Evolutionary conservation across 2,329 filamentous ascomycete species (phyloP).

Genomic region (Ophiostoma tasmaniense): DNA sequence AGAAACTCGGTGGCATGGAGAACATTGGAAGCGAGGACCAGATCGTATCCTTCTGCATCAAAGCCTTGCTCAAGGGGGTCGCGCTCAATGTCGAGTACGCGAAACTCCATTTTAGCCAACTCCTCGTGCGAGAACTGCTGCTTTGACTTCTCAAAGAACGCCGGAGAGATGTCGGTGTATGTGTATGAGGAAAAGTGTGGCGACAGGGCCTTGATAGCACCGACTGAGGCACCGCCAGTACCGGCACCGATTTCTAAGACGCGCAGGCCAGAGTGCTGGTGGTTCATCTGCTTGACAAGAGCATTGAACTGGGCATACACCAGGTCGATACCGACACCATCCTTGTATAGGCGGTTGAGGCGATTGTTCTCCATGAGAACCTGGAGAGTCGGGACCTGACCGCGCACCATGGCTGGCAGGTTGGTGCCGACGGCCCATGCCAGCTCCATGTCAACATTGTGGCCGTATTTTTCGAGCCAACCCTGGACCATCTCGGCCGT

Average conservation of each 20-base stretch:
- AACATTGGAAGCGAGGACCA: slow-evolving; percentile 33
- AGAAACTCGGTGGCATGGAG: slow-evolving; percentile 30
- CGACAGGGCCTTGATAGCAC: slow-evolving; percentile 19
- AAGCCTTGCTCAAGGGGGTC: slow-evolving; percentile 30
- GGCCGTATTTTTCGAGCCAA: slow-evolving; percentile 5
- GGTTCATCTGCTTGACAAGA: slow-evolving; percentile 16
- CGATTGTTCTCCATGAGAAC: slow-evolving; percentile 28
- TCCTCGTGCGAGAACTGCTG: slow-evolving; percentile 24
- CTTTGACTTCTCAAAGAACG: slow-evolving; percentile 28
- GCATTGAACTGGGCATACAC: slow-evolving; percentile 23
- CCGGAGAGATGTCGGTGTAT: slow-evolving; percentile 21
- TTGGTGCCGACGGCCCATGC: slow-evolving; percentile 15
- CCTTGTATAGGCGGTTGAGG: slow-evolving; percentile 29
- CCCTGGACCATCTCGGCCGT: slow-evolving; percentile 14
- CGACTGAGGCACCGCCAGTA: slow-evolving; percentile 23
- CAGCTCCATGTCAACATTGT: slow-evolving; percentile 18
- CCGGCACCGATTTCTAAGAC: slow-evolving; percentile 34
- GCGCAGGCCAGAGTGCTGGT: slow-evolving; percentile 23
- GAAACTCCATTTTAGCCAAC: slow-evolving; percentile 24
- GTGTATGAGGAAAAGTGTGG: slow-evolving; percentile 22
- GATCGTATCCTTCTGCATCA: slow-evolving; percentile 27
- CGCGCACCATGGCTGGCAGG: slow-evolving; percentile 16
- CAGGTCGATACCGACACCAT: slow-evolving; percentile 19
- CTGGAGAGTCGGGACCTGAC: slow-evolving; percentile 24
- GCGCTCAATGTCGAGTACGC: slow-evolving; percentile 28